Evolutionary conservation across 306 rosid species (phyloP).

Genomic region (Vigna angularis): DNA sequence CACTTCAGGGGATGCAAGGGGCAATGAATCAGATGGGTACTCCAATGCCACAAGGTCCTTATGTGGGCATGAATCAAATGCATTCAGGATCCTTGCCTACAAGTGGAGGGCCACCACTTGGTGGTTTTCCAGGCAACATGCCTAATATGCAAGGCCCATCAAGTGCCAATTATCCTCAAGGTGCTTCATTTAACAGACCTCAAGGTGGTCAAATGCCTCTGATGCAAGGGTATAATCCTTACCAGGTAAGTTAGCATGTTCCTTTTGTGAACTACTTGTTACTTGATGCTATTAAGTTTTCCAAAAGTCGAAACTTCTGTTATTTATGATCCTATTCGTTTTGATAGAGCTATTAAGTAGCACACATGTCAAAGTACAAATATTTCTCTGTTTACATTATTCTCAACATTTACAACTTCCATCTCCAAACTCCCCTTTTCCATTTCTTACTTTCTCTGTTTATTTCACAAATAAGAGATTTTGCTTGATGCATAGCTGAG

Average conservation of each 20-base stretch:
- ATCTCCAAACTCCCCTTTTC: neutral
- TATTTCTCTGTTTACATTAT: neutral
- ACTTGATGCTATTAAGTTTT: neutral
- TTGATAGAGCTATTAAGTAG: neutral
- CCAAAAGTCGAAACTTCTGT: constrained; percentile 9
- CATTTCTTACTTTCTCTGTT: neutral
- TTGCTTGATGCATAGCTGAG: neutral
- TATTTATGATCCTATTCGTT: constrained; percentile 16
- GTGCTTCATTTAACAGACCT: constrained; percentile 77
- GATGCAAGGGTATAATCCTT: constrained; percentile 94
- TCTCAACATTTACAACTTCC: neutral
- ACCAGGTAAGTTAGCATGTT: constrained; percentile 67
- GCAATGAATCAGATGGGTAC: constrained; percentile 84
- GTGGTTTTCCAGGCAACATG: constrained; percentile 71
- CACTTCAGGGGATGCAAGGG: constrained; percentile 88
- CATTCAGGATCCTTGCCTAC: constrained; percentile 81
- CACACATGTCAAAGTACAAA: neutral
- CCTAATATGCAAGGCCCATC: constrained; percentile 91
- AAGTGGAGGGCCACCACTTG: constrained; percentile 72
- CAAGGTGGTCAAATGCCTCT: constrained; percentile 94
- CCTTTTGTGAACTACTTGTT: constrained; percentile 34
- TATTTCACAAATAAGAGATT: neutral
- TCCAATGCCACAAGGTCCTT: constrained; percentile 84
- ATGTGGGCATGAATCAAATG: constrained; percentile 91
- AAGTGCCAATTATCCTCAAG: constrained; percentile 73